Conservation (phyloP, 805 yeast species). For the Phaffomyces opuntiae region DNA sequence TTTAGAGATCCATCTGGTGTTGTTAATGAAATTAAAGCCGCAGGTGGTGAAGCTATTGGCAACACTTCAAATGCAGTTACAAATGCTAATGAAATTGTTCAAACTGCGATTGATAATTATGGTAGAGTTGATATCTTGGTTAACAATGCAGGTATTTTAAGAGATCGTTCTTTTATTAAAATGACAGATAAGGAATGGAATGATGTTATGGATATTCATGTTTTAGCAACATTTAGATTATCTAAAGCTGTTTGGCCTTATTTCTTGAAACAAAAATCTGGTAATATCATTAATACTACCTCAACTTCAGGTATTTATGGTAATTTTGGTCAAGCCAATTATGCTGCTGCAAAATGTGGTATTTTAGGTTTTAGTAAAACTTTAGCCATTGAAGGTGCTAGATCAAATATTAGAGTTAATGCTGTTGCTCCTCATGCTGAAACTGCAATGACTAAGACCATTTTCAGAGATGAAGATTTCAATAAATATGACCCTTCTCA, state of each 20-base stretch:
- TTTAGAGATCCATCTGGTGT: conserved; percentile 66
- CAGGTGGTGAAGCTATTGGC: conserved; percentile 73
- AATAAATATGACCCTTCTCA: conserved; percentile 80
- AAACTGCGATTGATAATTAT: conserved; percentile 66
- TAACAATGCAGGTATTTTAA: conserved; percentile 91
- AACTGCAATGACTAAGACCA: conserved; percentile 91
- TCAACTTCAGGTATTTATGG: conserved; percentile 98
- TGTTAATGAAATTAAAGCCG: conserved; percentile 69
- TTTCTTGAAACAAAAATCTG: conserved; percentile 69
- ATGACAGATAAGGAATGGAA: conserved; percentile 84
- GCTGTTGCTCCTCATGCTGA: conserved; percentile 96
- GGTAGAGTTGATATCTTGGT: conserved; percentile 82
- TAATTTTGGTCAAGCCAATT: conserved; percentile 95
- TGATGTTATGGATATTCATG: conserved; percentile 72
- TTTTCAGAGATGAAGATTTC: conserved; percentile 72
- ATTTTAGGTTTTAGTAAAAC: conserved; percentile 81
- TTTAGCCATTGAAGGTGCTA: conserved; percentile 86
- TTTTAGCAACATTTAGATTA: conserved; percentile 73
- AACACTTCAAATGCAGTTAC: conserved; percentile 77
- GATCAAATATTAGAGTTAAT: conserved; percentile 66
- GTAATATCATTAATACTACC: conserved; percentile 81
- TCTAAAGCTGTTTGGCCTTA: conserved; percentile 92
- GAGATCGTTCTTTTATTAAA: conserved; percentile 83
- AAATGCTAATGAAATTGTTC: conserved; percentile 67
- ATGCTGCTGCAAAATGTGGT: conserved; percentile 89